Conservation (phyloP, 805 yeast genomes). For the Zygosaccharomyces gambellarensis region DNA sequence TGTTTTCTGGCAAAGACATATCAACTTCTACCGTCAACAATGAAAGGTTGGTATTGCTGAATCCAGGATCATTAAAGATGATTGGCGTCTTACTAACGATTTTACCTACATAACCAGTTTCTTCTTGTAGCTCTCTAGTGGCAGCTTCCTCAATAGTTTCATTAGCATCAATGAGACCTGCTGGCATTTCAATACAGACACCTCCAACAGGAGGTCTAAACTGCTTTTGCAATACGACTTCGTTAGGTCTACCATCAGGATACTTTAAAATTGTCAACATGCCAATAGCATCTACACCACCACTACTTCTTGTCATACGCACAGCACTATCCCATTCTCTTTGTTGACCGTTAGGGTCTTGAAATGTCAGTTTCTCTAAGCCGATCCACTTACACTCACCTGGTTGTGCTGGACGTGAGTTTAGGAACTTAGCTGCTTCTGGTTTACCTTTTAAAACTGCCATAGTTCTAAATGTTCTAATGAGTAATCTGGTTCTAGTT, state of each 20-base stretch:
- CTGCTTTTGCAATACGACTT: constrained; percentile 71
- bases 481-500: not conserved
- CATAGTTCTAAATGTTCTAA: constrained; percentile 14
- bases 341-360: constrained; percentile 62
- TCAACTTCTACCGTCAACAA: constrained; percentile 78
- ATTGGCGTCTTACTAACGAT: constrained; percentile 44
- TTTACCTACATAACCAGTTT: constrained; percentile 84
- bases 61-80: constrained; percentile 77
- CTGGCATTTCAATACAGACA: constrained; percentile 90
- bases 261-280: constrained; percentile 65
- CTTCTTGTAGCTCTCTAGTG: constrained; percentile 80
- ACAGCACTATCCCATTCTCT: constrained; percentile 92
- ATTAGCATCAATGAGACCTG: constrained; percentile 84
- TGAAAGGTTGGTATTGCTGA: constrained; percentile 81
- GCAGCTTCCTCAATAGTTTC: constrained; percentile 80
- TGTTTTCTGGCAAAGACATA: constrained; percentile 56
- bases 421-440: constrained; percentile 34
- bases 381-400: constrained; percentile 62
- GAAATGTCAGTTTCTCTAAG: constrained; percentile 59
- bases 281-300: constrained; percentile 83
- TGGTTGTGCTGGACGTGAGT: constrained; percentile 32
- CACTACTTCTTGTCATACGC: constrained; percentile 60
- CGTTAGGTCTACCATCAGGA: constrained; percentile 45
- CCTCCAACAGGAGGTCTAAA: constrained; percentile 90
- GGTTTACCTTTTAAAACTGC: constrained; percentile 34